Percentiles rank a stretch among this genome's conserved stretches.
Conservation (phyloP, 106 monocot species). For the Dactylorhiza incarnata region DNA sequence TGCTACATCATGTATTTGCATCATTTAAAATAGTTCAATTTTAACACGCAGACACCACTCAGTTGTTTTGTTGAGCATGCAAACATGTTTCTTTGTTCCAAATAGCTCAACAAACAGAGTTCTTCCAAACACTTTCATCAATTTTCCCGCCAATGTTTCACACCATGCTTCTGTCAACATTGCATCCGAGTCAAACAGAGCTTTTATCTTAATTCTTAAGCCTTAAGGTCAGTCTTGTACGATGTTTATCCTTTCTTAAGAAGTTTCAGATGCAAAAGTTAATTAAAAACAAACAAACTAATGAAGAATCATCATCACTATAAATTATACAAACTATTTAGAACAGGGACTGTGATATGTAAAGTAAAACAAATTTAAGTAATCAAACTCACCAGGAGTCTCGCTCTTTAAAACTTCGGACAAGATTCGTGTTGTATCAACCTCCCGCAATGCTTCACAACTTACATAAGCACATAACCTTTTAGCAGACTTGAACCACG, state of each 20-base stretch:
- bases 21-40: no score
- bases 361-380: background rate
- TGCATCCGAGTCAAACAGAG: no score
- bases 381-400: conserved; percentile 27
- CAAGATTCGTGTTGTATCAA: conserved; percentile 82
- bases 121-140: no score
- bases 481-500: conserved; percentile 66
- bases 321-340: background rate
- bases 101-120: no score
- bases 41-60: no score
- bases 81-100: no score
- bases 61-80: no score
- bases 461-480: conserved; percentile 90
- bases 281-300: background rate
- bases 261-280: background rate
- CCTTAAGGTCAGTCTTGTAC: background rate
- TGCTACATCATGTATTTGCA: no score
- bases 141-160: no score
- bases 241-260: background rate
- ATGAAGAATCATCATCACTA: background rate
- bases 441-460: conserved; percentile 68
- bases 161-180: no score
- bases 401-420: conserved; percentile 44
- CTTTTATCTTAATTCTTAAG: background rate
- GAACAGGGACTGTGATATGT: background rate